phyloP scores from a whole-genome alignment of 495 filamentous ascomycete species.

The Aspergillus diversus region DNA sequence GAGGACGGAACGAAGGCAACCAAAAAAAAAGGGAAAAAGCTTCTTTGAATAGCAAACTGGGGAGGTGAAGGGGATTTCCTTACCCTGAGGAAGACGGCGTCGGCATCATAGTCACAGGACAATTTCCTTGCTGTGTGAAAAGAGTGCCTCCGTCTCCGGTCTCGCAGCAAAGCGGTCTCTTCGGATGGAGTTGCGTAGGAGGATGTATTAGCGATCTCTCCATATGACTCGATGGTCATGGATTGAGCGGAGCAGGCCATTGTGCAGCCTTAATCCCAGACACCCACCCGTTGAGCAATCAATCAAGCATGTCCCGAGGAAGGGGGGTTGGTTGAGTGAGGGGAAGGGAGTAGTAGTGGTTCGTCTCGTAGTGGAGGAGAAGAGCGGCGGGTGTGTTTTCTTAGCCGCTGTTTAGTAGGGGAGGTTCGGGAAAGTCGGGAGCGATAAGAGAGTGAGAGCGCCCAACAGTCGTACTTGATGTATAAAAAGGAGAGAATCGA shows the following conservation, averaged over 20 bases:
- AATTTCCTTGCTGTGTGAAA: constrained; percentile 61
- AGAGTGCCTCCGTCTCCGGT: constrained; percentile 65
- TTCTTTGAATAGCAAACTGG: not conserved
- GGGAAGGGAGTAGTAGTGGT: constrained; percentile 14
- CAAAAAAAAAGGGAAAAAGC: constrained; percentile 17
- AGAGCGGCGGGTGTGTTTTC: constrained; percentile 11
- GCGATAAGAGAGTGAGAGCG: constrained; percentile 7
- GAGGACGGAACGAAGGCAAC: no score
- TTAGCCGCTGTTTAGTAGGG: not conserved
- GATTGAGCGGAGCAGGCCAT: constrained; percentile 54
- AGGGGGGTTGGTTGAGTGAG: constrained; percentile 1
- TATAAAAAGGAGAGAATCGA: constrained; percentile 12
- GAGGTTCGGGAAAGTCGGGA: constrained; percentile 16
- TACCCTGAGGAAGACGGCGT: constrained; percentile 68
- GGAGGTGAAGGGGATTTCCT: constrained; percentile 17
- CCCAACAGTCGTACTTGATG: no score
- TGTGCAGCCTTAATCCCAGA: constrained; percentile 12
- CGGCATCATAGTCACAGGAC: constrained; percentile 69
- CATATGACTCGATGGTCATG: constrained; percentile 50
- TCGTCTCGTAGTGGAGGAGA: constrained; percentile 16
- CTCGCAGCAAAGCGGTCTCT: constrained; percentile 44
- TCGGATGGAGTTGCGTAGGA: constrained; percentile 37
- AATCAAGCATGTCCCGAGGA: constrained; percentile 18
- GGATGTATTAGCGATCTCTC: constrained; percentile 36
- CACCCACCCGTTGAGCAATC: constrained; percentile 8